Evolutionary conservation across 2,329 filamentous ascomycete genomes (phyloP).

Genomic region (Botrytis squamosa): DNA sequence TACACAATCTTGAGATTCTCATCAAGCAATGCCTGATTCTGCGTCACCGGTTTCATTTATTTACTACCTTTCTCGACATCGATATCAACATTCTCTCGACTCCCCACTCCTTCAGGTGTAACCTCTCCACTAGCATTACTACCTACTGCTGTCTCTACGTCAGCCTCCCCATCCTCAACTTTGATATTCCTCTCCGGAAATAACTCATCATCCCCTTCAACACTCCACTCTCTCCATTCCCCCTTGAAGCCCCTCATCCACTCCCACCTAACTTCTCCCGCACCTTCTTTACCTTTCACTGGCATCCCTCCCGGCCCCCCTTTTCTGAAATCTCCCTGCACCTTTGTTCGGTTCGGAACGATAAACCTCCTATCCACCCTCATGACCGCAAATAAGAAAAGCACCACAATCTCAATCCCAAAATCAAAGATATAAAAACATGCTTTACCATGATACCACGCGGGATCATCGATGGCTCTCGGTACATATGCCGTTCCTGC

Average conservation of each 20-base stretch:
- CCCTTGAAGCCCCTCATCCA: conserved; percentile 17
- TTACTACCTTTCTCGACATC: neutral
- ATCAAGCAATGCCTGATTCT: neutral
- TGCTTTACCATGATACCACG: conserved; percentile 54
- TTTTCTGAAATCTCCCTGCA: conserved; percentile 47
- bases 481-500: conserved; percentile 59
- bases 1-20: neutral
- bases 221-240: conserved; percentile 10
- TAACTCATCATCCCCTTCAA: conserved; percentile 1
- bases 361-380: conserved; percentile 75
- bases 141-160: neutral
- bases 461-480: conserved; percentile 7
- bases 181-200: neutral
- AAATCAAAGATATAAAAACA: conserved; percentile 81
- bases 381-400: conserved; percentile 63
- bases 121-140: conserved; percentile 1
- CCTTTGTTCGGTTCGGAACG: conserved; percentile 66
- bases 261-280: neutral
- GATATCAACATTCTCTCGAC: neutral
- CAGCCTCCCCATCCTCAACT: neutral
- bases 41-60: neutral
- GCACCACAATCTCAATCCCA: conserved; percentile 67
- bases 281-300: neutral
- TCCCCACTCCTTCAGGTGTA: neutral
- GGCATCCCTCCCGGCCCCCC: neutral